phyloP scores from a whole-genome alignment of 1,284 basidiomycete genomes.

The Apiotrichum sp. region DNA sequence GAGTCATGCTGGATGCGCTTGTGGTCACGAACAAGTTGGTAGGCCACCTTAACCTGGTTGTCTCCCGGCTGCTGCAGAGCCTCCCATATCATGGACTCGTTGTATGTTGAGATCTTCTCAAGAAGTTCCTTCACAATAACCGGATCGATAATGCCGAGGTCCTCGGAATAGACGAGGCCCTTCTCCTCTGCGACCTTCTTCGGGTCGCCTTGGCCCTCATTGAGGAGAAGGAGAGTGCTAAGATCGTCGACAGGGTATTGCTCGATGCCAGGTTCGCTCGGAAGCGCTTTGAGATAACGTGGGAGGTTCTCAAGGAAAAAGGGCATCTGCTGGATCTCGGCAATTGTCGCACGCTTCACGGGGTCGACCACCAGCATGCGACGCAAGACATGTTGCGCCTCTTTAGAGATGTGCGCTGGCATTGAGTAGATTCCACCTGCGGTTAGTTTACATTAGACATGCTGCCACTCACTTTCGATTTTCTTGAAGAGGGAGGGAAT shows the following conservation, averaged over 20 bases:
- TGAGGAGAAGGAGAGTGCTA: conserved; percentile 36
- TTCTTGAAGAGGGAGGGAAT: conserved; percentile 86
- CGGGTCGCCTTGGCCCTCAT: conserved; percentile 41
- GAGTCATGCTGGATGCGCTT: conserved; percentile 71
- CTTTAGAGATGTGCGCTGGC: conserved; percentile 67
- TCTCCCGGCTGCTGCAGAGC: conserved; percentile 77
- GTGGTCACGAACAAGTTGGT: conserved; percentile 87
- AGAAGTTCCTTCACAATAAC: conserved; percentile 80
- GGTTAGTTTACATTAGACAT: background rate
- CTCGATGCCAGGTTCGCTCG: conserved; percentile 60
- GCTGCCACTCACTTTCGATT: conserved; percentile 64
- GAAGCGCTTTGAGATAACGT: conserved; percentile 76
- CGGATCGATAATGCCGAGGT: conserved; percentile 79
- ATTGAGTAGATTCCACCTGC: conserved; percentile 65
- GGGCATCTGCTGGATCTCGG: conserved; percentile 79
- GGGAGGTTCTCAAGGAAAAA: conserved; percentile 83
- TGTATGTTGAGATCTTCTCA: conserved; percentile 66
- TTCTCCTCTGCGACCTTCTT: conserved; percentile 42
- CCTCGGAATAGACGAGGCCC: conserved; percentile 47
- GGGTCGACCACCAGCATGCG: conserved; percentile 88
- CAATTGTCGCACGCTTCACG: conserved; percentile 82
- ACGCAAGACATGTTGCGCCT: conserved; percentile 70
- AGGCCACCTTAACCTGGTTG: conserved; percentile 94
- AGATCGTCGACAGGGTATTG: conserved; percentile 44
- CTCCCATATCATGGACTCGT: conserved; percentile 77